Evolutionary conservation across 768 basidiomycete genomes (phyloP), one percentile per base, ranked within the genome.

Genomic region (Leccinum boreale): DNA sequence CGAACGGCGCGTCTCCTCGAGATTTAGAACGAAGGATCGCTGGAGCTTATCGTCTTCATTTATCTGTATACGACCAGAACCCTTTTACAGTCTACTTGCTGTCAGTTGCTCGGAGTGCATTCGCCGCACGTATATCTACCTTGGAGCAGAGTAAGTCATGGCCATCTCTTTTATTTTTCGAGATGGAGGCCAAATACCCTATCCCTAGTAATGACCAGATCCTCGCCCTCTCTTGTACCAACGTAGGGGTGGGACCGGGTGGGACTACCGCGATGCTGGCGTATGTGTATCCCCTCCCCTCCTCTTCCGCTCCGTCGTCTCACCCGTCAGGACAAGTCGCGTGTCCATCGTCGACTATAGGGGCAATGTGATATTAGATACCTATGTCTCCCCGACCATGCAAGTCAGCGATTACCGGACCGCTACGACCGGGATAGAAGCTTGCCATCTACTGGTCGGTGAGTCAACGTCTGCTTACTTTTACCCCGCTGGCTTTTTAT

Each of bases 231-330:
- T 82, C 87, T 15, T 89, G 85, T 61, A 75, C 78, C 52, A 85
- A 84, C 61, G 86, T 91, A n/a, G 90, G 90, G 12, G 86, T 89
- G 36, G 89, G 89, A 28, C 85, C 87, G 17, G 89, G 90, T 3
- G 90, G 90, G 7, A 86, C 86, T 15, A 92, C 90, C 2, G 82
- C 85, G 39, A 88, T 92, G 85, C 77, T 92, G 35, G 90, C 89
- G 90, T 91, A 75, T 61, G 86, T 79, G 45, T 53, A 53, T 31
- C 55, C 26, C 24, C 36, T 52, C 44, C 26, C 59, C 55, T 55
- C 36, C 45, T 50, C 51, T 53, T 48, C 46, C 29, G 26, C 55
- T 9, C 58, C 36, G 33, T 45, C 52, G 42, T 53, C 64, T 60
- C 59, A 63, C 49, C 21, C 3, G 39, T 44, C 31, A 21, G 65